Evolutionary conservation across 176 grass and related monocot species (phyloP).

Genomic region (Triticum turgidum): DNA sequence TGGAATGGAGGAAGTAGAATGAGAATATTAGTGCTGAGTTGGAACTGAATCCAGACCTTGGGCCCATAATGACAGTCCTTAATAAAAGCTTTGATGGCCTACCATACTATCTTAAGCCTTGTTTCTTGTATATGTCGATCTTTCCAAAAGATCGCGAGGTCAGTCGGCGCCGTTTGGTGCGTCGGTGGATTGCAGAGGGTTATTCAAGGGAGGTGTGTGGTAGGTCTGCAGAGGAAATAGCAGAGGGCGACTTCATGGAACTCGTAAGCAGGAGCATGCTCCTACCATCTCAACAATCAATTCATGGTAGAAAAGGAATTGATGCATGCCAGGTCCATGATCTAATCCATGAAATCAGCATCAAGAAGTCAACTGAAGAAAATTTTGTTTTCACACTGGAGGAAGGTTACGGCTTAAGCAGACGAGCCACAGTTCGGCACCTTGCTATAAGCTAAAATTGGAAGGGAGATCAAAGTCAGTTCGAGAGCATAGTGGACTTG

Average conservation of each 20-base stretch:
- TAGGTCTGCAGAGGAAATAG: neutral
- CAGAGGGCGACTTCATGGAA: neutral
- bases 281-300: neutral
- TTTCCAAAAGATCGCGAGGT: constrained; percentile 17
- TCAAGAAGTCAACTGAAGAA: too few relatives aligned
- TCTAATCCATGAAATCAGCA: neutral
- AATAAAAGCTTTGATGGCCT: constrained; percentile 25
- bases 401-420: too few relatives aligned
- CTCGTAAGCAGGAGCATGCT: constrained; percentile 23
- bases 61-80: neutral
- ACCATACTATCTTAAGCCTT: constrained; percentile 41
- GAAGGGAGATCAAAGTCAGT: neutral
- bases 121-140: constrained; percentile 26
- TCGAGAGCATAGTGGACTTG: neutral
- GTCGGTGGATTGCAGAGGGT: constrained; percentile 33
- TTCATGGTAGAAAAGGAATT: neutral
- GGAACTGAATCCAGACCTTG: constrained; percentile 9
- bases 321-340: constrained; percentile 28
- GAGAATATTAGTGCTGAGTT: constrained; percentile 16
- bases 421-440: neutral
- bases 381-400: too few relatives aligned
- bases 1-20: constrained; percentile 21
- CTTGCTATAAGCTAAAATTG: neutral
- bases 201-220: neutral
- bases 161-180: neutral